A percentile compares a stretch with the other conserved stretches of the same genome.
Conservation (phyloP, 2,329 filamentous ascomycete species). For the Arthrobotrys sphaeroides region DNA sequence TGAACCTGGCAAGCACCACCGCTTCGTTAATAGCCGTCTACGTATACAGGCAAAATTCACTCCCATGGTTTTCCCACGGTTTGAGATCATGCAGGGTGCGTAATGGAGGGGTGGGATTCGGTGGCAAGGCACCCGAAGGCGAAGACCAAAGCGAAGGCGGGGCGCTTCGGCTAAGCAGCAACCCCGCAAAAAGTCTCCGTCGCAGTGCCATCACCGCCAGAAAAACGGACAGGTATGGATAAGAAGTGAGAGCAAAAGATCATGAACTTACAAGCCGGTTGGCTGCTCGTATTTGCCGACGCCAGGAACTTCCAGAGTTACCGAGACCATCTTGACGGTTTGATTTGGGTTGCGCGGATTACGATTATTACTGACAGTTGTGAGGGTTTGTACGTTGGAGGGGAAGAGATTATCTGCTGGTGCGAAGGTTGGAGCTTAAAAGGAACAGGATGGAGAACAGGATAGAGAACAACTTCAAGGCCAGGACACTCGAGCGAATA, state of each 20-base stretch:
- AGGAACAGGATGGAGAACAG: not conserved
- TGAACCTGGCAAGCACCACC: slow-evolving; percentile 71
- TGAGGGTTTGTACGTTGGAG: not conserved
- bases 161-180: not conserved
- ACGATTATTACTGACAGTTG: not conserved
- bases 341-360: not conserved
- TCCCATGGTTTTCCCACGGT: slow-evolving; percentile 56
- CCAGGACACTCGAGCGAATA: not conserved
- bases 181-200: slow-evolving; percentile 46
- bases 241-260: not conserved
- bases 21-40: slow-evolving; percentile 6
- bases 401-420: not conserved
- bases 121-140: slow-evolving; percentile 23
- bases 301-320: slow-evolving; percentile 42
- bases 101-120: not conserved
- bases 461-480: not conserved
- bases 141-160: not conserved
- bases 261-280: slow-evolving; percentile 57
- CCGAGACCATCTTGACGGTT: slow-evolving; percentile 32
- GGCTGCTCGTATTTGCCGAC: slow-evolving; percentile 66
- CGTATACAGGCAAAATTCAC: slow-evolving; percentile 37
- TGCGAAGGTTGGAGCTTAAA: slow-evolving; percentile 11
- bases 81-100: slow-evolving; percentile 48
- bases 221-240: not conserved
- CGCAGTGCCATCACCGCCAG: not conserved